These are phyloP conservation scores for Didymella pomorum DNA, from an alignment of 2,329 filamentous ascomycete genomes.

Conservation along the genomic window DNA sequence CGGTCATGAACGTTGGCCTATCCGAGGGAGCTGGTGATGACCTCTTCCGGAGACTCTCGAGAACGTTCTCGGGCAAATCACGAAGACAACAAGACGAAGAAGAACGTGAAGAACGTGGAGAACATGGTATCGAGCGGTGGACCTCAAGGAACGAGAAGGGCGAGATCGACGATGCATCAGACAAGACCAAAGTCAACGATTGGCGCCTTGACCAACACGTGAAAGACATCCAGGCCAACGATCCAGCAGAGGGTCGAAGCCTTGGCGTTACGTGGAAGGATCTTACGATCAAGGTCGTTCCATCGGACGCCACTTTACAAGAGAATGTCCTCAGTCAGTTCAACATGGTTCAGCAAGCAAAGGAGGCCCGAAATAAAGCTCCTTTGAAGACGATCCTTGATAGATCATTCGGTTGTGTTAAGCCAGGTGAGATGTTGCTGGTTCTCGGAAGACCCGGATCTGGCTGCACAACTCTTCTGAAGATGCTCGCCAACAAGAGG, in stretches of 20 bases:
- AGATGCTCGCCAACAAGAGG: slow-evolving; percentile 62
- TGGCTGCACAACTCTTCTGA: slow-evolving; percentile 68
- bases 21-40: slow-evolving; percentile 24
- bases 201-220: slow-evolving; percentile 35
- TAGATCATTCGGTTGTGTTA: slow-evolving; percentile 70
- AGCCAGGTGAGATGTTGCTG: slow-evolving; percentile 75
- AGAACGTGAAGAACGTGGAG: slow-evolving; percentile 14
- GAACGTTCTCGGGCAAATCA: slow-evolving; percentile 31
- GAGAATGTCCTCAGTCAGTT: slow-evolving; percentile 50
- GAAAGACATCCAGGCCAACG: slow-evolving; percentile 27
- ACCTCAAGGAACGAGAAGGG: slow-evolving; percentile 15
- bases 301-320: slow-evolving; percentile 24
- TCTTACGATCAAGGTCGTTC: slow-evolving; percentile 27
- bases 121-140: slow-evolving; percentile 12
- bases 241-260: slow-evolving; percentile 26
- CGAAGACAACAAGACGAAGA: slow-evolving; percentile 14
- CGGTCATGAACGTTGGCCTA: slow-evolving; percentile 11
- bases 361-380: slow-evolving; percentile 56
- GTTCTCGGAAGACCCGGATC: slow-evolving; percentile 70
- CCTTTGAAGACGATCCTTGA: slow-evolving; percentile 66
- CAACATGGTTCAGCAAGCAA: slow-evolving; percentile 56
- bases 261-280: slow-evolving; percentile 28
- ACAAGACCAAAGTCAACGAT: slow-evolving; percentile 30
- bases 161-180: slow-evolving; percentile 18
- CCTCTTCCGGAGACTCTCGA: slow-evolving; percentile 27